A percentile compares a stretch with the other conserved stretches of the same genome.
Evolutionary conservation across 1,284 basidiomycete species (phyloP).

Genomic region (Vanrija humicola): DNA sequence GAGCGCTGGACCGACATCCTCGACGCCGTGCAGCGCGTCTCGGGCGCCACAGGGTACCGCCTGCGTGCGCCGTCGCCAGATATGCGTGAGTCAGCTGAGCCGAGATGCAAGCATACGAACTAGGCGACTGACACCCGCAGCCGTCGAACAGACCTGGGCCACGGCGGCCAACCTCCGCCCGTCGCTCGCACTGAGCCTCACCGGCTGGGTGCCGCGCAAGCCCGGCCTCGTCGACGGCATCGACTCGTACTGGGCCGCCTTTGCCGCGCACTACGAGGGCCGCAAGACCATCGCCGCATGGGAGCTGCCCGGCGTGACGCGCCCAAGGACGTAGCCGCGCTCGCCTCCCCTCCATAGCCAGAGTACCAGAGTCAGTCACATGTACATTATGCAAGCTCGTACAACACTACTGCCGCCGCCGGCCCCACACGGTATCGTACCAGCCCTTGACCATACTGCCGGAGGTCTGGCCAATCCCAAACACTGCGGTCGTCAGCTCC

Average conservation of each 20-base stretch:
- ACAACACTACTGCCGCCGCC: constrained; percentile 3
- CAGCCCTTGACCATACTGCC: constrained; percentile 70
- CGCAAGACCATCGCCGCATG: constrained; percentile 20
- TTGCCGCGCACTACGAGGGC: constrained; percentile 17
- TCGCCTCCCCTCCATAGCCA: neutral
- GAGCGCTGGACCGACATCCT: constrained; percentile 54
- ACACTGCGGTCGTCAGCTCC: constrained; percentile 56
- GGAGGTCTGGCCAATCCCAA: constrained; percentile 75
- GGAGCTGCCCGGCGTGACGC: constrained; percentile 14
- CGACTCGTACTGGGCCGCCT: constrained; percentile 44
- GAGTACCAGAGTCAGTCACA: neutral
- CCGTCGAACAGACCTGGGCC: constrained; percentile 42
- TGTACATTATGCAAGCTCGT: neutral
- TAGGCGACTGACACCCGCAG: neutral
- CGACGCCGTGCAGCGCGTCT: constrained; percentile 50
- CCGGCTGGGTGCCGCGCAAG: constrained; percentile 55
- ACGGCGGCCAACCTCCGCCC: constrained; percentile 43
- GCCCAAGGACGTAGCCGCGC: neutral
- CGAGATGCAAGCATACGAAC: too few species aligned
- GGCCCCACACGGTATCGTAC: constrained; percentile 59
- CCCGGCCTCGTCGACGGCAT: constrained; percentile 53
- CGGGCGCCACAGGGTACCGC: constrained; percentile 41
- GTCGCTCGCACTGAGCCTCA: constrained; percentile 51
- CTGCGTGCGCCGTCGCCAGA: constrained; percentile 16
- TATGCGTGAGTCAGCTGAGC: constrained; percentile 8